Conservation (phyloP, 164 flowering plant species). For the Akebia trifoliata region DNA sequence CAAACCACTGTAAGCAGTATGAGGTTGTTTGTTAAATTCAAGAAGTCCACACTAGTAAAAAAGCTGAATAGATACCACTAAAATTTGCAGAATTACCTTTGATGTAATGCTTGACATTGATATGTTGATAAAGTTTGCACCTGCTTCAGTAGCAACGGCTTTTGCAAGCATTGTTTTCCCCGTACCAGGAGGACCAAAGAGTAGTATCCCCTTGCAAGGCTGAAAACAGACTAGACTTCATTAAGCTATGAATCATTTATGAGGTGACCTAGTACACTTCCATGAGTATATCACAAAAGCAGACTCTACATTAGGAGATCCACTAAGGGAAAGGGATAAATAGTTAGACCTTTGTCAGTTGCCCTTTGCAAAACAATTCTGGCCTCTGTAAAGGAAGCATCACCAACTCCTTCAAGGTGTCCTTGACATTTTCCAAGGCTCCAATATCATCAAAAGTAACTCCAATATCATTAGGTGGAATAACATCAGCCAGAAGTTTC, state of each 20-base stretch:
- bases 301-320: neutral
- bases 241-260: neutral
- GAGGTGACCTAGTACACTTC: neutral
- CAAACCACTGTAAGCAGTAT: conserved; percentile 40
- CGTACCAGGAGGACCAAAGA: conserved; percentile 99
- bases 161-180: conserved; percentile 99
- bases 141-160: conserved; percentile 97
- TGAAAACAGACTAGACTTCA: conserved; percentile 21
- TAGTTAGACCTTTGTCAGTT: conserved; percentile 68
- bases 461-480: conserved; percentile 92
- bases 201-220: conserved; percentile 96
- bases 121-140: conserved; percentile 92
- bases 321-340: neutral
- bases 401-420: conserved; percentile 90
- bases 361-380: conserved; percentile 88
- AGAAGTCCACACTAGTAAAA: conserved; percentile 1
- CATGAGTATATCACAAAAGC: neutral
- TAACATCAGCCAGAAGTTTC: conserved; percentile 83
- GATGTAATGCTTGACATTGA: conserved; percentile 97
- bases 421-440: conserved; percentile 86
- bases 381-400: conserved; percentile 98
- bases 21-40: conserved; percentile 9
- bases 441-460: conserved; percentile 95
- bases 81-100: conserved; percentile 43
- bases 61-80: neutral